Conservation (phyloP, 306 rosid genomes). For the Geum urbanum region DNA sequence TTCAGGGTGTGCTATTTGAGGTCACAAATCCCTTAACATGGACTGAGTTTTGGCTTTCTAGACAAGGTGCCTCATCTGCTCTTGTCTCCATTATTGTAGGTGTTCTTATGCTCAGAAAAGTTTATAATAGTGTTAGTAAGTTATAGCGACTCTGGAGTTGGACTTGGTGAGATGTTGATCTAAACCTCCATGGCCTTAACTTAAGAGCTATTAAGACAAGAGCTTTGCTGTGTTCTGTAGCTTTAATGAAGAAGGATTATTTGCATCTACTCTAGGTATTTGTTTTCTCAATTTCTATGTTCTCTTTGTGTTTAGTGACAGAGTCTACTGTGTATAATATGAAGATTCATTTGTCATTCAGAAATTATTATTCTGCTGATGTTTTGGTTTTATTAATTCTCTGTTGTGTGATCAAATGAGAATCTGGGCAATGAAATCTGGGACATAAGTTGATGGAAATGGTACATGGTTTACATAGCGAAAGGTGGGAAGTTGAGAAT, state of each 20-base stretch:
- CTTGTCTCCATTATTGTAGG: constrained; percentile 42
- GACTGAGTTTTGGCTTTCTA: constrained; percentile 64
- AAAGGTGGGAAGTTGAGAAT: not conserved
- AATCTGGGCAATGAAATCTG: not conserved
- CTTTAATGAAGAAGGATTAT: constrained; percentile 2
- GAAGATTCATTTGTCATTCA: not conserved
- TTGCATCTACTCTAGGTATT: not conserved
- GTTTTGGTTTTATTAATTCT: not conserved
- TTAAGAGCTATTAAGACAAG: not conserved
- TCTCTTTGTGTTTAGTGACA: not conserved
- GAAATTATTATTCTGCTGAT: no score
- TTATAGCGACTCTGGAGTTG: constrained; percentile 19
- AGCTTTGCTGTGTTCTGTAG: constrained; percentile 2
- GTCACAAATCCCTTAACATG: constrained; percentile 67
- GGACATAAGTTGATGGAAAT: not conserved
- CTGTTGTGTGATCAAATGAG: not conserved
- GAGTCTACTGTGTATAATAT: not conserved
- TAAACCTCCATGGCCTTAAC: constrained; percentile 1
- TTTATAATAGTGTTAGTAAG: constrained; percentile 15
- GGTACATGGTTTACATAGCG: not conserved
- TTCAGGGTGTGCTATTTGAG: constrained; percentile 44
- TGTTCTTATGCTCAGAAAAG: constrained; percentile 41
- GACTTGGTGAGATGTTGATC: constrained; percentile 17
- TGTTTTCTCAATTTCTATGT: not conserved
- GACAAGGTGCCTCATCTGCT: constrained; percentile 51